These are phyloP conservation scores for Laetiporus sulphureus DNA, from an alignment of 1,284 basidiomycete species.

Conservation along the genomic window DNA sequence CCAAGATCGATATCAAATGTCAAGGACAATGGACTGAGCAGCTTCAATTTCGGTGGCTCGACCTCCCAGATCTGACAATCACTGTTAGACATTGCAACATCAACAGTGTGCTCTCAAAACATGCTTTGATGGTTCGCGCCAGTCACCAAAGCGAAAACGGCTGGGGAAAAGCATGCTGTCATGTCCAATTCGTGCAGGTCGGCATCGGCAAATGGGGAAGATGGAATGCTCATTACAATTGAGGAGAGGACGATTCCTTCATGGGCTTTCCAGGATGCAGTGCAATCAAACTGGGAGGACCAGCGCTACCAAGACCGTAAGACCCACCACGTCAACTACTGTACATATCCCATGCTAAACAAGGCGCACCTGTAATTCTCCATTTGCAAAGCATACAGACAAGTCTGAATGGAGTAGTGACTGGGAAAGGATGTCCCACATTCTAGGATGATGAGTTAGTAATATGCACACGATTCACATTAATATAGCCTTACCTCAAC, in stretches of 20 bases:
- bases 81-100: too few species aligned
- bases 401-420: constrained; percentile 71
- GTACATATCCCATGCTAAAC: too few species aligned
- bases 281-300: constrained; percentile 79
- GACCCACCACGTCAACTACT: too few species aligned
- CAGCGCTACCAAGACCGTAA: too few species aligned
- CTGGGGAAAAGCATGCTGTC: too few species aligned
- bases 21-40: constrained; percentile 2
- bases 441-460: constrained; percentile 33
- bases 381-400: constrained; percentile 81
- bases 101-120: too few species aligned
- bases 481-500: constrained; percentile 52
- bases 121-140: constrained; percentile 81
- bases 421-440: constrained; percentile 75
- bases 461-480: background rate
- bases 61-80: constrained; percentile 62
- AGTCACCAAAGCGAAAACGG: constrained; percentile 63
- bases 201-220: constrained; percentile 2
- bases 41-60: constrained; percentile 25
- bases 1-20: constrained; percentile 3
- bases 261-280: constrained; percentile 76
- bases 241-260: constrained; percentile 79
- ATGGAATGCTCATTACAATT: constrained; percentile 36
- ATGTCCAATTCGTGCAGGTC: background rate
- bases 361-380: constrained; percentile 72